phyloP scores from a whole-genome alignment of 2,329 filamentous ascomycete genomes.

The Dothideomycetes sp. region DNA sequence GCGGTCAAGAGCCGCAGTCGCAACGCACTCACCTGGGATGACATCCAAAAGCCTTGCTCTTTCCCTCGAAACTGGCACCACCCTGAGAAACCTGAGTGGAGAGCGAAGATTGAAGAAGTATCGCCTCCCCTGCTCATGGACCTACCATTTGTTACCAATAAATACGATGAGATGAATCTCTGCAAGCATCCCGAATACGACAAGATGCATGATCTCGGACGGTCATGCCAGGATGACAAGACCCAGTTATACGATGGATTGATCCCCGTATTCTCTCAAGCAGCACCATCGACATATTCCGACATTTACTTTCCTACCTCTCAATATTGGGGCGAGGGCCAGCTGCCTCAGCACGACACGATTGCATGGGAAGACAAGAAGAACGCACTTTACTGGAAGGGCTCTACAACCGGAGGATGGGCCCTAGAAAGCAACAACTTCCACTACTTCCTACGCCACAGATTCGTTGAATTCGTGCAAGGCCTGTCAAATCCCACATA shows the following conservation, averaged over 20 bases:
- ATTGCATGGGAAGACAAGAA: constrained; percentile 40
- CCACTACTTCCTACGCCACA: constrained; percentile 37
- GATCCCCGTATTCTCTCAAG: constrained; percentile 38
- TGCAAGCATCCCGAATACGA: constrained; percentile 36
- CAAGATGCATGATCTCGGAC: constrained; percentile 33
- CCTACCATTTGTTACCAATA: too few relatives aligned
- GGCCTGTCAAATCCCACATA: constrained; percentile 11
- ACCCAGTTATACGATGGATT: constrained; percentile 28
- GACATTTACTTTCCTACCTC: constrained; percentile 41
- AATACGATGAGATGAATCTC: too few relatives aligned
- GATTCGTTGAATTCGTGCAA: constrained; percentile 28
- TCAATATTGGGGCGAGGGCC: constrained; percentile 21
- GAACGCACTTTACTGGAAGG: constrained; percentile 46
- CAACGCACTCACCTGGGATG: too few relatives aligned
- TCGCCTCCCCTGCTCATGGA: too few relatives aligned
- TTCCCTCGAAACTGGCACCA: too few relatives aligned
- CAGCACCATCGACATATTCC: constrained; percentile 34
- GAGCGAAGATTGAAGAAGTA: too few relatives aligned
- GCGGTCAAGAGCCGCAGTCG: too few relatives aligned
- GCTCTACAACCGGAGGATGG: constrained; percentile 42
- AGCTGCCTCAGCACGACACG: too few relatives aligned
- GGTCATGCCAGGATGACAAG: constrained; percentile 32
- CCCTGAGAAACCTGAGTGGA: too few relatives aligned
- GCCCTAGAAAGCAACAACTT: constrained; percentile 23
- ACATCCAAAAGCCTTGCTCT: too few relatives aligned